Base-by-base conservation (phyloP, 169 alveolate genomes). In the Plasmodium inui region DNA sequence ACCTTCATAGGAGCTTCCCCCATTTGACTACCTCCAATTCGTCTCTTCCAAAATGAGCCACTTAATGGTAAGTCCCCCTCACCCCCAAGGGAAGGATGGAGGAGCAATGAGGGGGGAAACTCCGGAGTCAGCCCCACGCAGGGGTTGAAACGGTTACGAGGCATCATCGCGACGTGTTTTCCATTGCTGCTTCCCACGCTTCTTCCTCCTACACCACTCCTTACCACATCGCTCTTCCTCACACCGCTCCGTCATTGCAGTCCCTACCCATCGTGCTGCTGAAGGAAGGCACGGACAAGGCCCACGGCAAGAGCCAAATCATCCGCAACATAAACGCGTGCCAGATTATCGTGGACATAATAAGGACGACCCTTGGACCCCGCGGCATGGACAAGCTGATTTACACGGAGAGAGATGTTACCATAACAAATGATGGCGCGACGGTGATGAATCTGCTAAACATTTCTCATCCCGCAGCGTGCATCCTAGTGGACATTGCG, bases 401-500 rank as follows among this genome's bases (percentile, higher is more conserved):
- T 6, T 98, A 98, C 79, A 95, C 95, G 9, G 98, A 97, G 12
- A 94, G 94, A 46, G 97, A 97, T 67, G 98, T 94, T 8, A 98
- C 99, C 9, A 98, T 99, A 83, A 98, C 99, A 22, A 99, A 99
- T 94, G 99, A 99, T 95, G 99, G 99, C 17, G 99, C 99, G n/a
- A 99, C 99, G 9, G 99, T 99, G 67, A 96, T 99, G 95, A 93
- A 95, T 70, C 97, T 98, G 30, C 95, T 99, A 9, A 98, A 98
- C 57, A 98, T 99, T 78, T 98, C 98, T 17, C 99, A 99, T 89
- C 99, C 99, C 9, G 99, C 99, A 14, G 99, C 99, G 28, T 96
- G 98, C 67, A 96, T 98, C 5, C 93, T 99, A 92, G 99, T 98
- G 14, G 99, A 99, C 82, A 98, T 99, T 84, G 99, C 99, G 46